Conservation (phyloP, 2,329 filamentous ascomycete genomes). For the Alternaria longipes region DNA sequence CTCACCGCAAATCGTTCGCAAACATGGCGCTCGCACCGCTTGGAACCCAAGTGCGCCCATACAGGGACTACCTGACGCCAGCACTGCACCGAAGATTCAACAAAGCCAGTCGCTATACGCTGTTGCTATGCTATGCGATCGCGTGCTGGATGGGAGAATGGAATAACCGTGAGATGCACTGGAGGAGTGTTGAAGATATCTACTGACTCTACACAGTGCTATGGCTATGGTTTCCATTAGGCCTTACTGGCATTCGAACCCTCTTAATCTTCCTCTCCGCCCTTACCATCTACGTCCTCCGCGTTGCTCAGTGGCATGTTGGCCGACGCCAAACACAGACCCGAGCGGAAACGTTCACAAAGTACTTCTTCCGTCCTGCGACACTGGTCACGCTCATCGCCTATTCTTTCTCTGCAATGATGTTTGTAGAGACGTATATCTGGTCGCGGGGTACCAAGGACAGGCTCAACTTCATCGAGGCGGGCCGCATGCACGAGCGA, state of each 20-base stretch:
- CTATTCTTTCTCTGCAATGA: constrained; percentile 79
- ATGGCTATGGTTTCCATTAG: constrained; percentile 88
- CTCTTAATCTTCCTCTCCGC: constrained; percentile 78
- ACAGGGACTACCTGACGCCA: constrained; percentile 91
- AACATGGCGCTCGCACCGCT: constrained; percentile 38
- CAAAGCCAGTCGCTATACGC: constrained; percentile 74
- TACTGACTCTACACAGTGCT: constrained; percentile 64
- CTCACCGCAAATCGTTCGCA: constrained; percentile 31
- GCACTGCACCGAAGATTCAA: constrained; percentile 87
- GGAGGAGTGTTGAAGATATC: neutral
- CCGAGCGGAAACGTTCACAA: constrained; percentile 69
- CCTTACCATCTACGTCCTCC: constrained; percentile 81
- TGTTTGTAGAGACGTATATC: constrained; percentile 84
- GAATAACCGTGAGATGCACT: constrained; percentile 66
- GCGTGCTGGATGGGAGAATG: constrained; percentile 74
- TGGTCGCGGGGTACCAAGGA: constrained; percentile 70
- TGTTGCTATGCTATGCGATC: constrained; percentile 76
- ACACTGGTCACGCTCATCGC: constrained; percentile 76
- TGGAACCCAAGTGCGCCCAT: constrained; percentile 66
- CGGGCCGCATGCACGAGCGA: constrained; percentile 71
- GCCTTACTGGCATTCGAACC: constrained; percentile 76
- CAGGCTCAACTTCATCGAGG: constrained; percentile 77
- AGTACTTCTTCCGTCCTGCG: constrained; percentile 66
- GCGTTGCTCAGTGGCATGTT: constrained; percentile 81
- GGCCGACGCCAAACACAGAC: constrained; percentile 71